Conservation (phyloP, 2,329 filamentous ascomycete genomes). For the Penicillium sp. region DNA sequence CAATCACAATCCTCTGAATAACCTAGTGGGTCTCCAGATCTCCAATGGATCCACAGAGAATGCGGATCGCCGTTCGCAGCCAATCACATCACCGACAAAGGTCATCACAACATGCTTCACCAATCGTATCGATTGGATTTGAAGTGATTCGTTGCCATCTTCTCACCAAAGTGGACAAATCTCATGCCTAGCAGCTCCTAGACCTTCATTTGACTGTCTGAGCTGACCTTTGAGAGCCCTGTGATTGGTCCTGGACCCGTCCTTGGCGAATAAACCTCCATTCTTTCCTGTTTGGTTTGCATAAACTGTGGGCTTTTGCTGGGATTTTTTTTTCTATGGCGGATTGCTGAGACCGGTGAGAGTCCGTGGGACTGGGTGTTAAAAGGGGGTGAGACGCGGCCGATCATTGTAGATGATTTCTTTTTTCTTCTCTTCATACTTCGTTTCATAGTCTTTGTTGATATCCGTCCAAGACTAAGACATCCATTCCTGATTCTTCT, state of each 20-base stretch:
- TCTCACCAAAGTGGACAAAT: neutral
- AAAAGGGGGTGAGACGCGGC: conserved; percentile 7
- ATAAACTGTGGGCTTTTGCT: conserved; percentile 6
- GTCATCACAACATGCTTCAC: conserved; percentile 12
- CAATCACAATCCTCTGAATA: neutral
- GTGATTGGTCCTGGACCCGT: conserved; percentile 14
- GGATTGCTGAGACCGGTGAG: conserved; percentile 1
- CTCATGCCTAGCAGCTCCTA: neutral
- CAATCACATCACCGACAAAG: conserved; percentile 12
- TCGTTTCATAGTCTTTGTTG: conserved; percentile 5
- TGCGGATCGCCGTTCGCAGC: conserved; percentile 1
- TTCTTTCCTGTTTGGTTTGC: conserved; percentile 9
- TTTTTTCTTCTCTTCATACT: neutral
- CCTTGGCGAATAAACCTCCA: conserved; percentile 9
- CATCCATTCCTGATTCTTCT: neutral
- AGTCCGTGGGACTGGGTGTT: conserved; percentile 1
- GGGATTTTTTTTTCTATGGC: conserved; percentile 1
- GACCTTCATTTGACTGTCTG: neutral
- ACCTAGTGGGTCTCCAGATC: neutral
- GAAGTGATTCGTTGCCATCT: neutral
- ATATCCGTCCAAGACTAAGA: neutral
- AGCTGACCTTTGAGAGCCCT: conserved; percentile 16
- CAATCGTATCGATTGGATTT: conserved; percentile 17
- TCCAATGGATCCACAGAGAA: neutral
- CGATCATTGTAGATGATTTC: conserved; percentile 1